Base-by-base conservation (phyloP, 176 grass and related monocot species). In the Aegilops umbellulata region DNA sequence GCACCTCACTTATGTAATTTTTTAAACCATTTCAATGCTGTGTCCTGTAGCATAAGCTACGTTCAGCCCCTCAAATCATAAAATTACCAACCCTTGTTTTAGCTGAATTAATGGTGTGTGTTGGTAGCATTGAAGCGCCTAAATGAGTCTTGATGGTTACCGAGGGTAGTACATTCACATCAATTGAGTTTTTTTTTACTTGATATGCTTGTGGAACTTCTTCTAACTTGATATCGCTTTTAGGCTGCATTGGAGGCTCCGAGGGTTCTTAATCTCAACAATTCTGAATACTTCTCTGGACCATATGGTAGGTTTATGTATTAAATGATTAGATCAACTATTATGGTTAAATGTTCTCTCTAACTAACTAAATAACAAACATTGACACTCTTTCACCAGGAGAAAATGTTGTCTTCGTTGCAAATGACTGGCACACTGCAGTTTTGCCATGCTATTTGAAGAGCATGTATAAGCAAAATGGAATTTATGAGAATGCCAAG, bases 221-320 rank as follows among this genome's bases (percentile, higher is more conserved):
- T 77, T 86, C 35, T 86, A 82, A 84, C 24, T 42, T 51, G 66
- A 13, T 80, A 71, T 44, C 13, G 12, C 46, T 84, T 84, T 83
- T 85, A 98, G 96, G 93, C 93, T 86, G 96, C 96, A 65, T 87
- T 98, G 86, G 96, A 98, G 82, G 93, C 91, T 87, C 93, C 96
- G 70, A 94, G 96, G 70, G 79, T 98, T 86, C 96, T 98, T 69
- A 87, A 94, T 83, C 88, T 98, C 30, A 95, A 78, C 74, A 97
- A 83, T 80, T 95, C 88, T 60, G 74, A 81, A 60, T 69, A 93
- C 81, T 95, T 87, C 88, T 90, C 88, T 80, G 93, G 91, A 85
- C 91, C 93, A 58, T 95, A 98, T 86, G 96, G 96, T 95, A 88
- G 42, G 32, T 69, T 20, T 74, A 30, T 75, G 11, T 80, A 58